A percentile compares a stretch with the other conserved stretches of the same genome.
Conservation (phyloP, 1,284 basidiomycete genomes). For the Irpex lacteus region DNA sequence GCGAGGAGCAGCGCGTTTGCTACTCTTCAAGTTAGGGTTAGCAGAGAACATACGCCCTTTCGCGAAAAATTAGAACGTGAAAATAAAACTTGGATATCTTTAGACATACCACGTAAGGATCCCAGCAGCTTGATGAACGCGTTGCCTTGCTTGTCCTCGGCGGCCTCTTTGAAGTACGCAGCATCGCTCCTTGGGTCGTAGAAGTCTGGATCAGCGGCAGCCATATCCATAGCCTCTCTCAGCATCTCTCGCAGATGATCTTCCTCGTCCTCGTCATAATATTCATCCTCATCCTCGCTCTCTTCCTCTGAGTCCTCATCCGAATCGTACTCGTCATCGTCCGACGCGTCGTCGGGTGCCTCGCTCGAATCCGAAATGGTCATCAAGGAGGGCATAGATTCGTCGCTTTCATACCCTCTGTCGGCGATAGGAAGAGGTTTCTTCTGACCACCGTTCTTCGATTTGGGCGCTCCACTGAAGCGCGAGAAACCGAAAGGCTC, state of each 20-base stretch:
- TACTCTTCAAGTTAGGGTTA: slow-evolving; percentile 52
- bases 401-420: slow-evolving; percentile 37
- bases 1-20: slow-evolving; percentile 28
- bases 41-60: slow-evolving; percentile 71
- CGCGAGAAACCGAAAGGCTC: slow-evolving; percentile 18
- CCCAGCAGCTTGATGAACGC: slow-evolving; percentile 72
- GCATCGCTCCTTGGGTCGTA: slow-evolving; percentile 41
- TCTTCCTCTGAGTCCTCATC: slow-evolving; percentile 37
- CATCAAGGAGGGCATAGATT: slow-evolving; percentile 63
- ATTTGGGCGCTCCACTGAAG: slow-evolving; percentile 6
- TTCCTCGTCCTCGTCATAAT: slow-evolving; percentile 68
- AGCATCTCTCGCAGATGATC: slow-evolving; percentile 57
- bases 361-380: slow-evolving; percentile 57
- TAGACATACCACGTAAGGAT: slow-evolving; percentile 57
- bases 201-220: slow-evolving; percentile 52
- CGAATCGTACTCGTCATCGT: slow-evolving; percentile 34
- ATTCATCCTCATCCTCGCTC: slow-evolving; percentile 37
- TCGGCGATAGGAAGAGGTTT: slow-evolving; percentile 49
- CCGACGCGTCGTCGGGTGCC: slow-evolving; percentile 28
- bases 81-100: not conserved
- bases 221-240: slow-evolving; percentile 70
- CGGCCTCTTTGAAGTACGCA: slow-evolving; percentile 39
- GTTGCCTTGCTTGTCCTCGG: slow-evolving; percentile 60
- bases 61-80: not conserved
- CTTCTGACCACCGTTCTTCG: slow-evolving; percentile 31